Base-by-base conservation (phyloP, 768 basidiomycete genomes). In the Psilocybe subaeruginosa region DNA sequence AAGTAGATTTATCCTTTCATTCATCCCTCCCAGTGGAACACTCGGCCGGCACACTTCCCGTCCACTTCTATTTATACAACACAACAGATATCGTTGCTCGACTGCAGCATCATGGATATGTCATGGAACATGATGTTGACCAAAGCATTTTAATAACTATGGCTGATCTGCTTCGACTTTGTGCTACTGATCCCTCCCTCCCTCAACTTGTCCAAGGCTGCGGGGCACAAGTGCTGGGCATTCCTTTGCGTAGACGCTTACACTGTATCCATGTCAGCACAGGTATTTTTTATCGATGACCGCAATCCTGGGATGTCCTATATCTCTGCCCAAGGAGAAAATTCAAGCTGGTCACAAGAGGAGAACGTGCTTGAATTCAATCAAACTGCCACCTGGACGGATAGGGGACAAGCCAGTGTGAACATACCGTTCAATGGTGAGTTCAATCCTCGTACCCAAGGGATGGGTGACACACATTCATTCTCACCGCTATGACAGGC, bases 101-200 rank as follows among this genome's bases (percentile, higher is more conserved):
- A 51, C 27, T 30, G 14, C 19, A 49, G n/a, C 16, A 53, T 53
- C 51, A 53, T 35, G 30, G 51, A 53, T 31, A 53, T 53, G 51
- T 53, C 51, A 53, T 30, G 50, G 37, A 8, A 39, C 37, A 39
- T 43, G 41, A 43, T 43, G 9, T 43, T n/a, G 41, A 16, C n/a
- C n/a, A 43, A 6, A n/a, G 41, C n/a, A 11, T 43, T 12, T 4
- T 5, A 43, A 43, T 43, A 12, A 5, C 41, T 16, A 14, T 12
- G 41, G 14, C n/a, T 39, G 3, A 39, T 39, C 41, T 43, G 4
- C 41, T 43, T 16, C 6, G 4, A 43, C 41, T 12, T 43, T 43
- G 11, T 35, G 33, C 11, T 35, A 11, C 3, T 11, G 33, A 35
- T 11, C 6, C 33, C 33, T 7, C 33, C 33, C 33, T 35, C 33